phyloP scores from a whole-genome alignment of 768 basidiomycete genomes.

The Pulveroboletus sp. region DNA sequence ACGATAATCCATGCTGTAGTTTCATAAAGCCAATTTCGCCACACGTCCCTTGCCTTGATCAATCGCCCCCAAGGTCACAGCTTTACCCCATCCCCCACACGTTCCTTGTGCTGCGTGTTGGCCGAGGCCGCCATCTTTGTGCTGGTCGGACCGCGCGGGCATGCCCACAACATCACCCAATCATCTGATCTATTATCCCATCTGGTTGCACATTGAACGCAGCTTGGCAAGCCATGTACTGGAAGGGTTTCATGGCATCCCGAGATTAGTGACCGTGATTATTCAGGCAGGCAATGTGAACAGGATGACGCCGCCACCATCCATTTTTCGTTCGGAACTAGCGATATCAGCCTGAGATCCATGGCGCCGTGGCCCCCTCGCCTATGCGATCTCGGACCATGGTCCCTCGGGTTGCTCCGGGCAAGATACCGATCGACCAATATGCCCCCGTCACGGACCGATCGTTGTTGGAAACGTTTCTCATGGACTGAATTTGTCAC shows the following conservation, averaged over 20 bases:
- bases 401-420: neutral
- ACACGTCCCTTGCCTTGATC: slow-evolving; percentile 1
- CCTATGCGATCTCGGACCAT: slow-evolving; percentile 7
- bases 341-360: neutral
- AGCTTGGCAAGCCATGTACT: slow-evolving; percentile 16
- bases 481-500: slow-evolving; percentile 5
- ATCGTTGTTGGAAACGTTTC: slow-evolving; percentile 5
- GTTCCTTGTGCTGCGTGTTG: slow-evolving; percentile 17
- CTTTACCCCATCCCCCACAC: slow-evolving; percentile 28
- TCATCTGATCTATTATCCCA: slow-evolving; percentile 6
- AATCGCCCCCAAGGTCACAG: slow-evolving; percentile 11
- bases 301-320: neutral
- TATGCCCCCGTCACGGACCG: neutral
- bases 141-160: slow-evolving; percentile 11
- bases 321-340: neutral
- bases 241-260: neutral
- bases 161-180: slow-evolving; percentile 10
- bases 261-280: neutral
- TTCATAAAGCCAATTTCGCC: slow-evolving; percentile 1
- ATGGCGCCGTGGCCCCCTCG: neutral
- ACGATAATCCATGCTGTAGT: slow-evolving; percentile 9
- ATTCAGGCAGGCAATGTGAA: neutral
- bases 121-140: slow-evolving; percentile 25
- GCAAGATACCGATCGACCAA: neutral
- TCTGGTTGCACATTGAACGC: slow-evolving; percentile 4